Conservation (phyloP, 116 monocot genomes). For the Phalaenopsis hybrid region DNA sequence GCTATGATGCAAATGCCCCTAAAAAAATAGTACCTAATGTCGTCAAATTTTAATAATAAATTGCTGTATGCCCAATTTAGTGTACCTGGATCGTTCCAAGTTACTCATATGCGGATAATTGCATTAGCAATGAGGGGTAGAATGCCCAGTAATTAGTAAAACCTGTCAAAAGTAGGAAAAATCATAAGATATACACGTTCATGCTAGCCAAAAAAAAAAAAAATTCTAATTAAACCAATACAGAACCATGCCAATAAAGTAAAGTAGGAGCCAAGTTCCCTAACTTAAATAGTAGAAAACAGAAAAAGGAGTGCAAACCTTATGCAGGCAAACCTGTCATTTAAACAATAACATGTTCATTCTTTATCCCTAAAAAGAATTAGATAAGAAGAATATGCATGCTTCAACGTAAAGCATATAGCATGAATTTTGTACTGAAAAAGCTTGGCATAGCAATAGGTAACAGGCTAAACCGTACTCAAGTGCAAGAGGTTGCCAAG, state of each 20-base stretch:
- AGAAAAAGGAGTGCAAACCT: not conserved
- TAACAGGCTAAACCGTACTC: too few relatives aligned
- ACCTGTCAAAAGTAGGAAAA: not conserved
- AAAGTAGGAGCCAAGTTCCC: not conserved
- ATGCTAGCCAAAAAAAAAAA: not conserved
- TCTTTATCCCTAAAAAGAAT: not conserved
- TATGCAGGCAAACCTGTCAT: too few relatives aligned
- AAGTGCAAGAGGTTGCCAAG: too few relatives aligned
- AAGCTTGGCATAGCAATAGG: too few relatives aligned
- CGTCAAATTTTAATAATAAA: not conserved
- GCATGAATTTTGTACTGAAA: not conserved
- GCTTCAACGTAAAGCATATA: not conserved
- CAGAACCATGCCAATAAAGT: not conserved
- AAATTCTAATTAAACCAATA: not conserved
- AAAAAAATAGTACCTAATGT: not conserved
- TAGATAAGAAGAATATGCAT: not conserved
- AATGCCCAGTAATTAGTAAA: not conserved
- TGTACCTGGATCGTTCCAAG: not conserved
- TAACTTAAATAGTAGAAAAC: not conserved
- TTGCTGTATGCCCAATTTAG: not conserved
- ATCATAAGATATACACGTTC: not conserved
- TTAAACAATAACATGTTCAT: not conserved
- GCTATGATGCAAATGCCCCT: too few relatives aligned
- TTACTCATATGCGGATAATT: not conserved
- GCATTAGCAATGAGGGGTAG: not conserved